Conservation (phyloP, 495 filamentous ascomycete species). For the Glarea lozoyensis region DNA sequence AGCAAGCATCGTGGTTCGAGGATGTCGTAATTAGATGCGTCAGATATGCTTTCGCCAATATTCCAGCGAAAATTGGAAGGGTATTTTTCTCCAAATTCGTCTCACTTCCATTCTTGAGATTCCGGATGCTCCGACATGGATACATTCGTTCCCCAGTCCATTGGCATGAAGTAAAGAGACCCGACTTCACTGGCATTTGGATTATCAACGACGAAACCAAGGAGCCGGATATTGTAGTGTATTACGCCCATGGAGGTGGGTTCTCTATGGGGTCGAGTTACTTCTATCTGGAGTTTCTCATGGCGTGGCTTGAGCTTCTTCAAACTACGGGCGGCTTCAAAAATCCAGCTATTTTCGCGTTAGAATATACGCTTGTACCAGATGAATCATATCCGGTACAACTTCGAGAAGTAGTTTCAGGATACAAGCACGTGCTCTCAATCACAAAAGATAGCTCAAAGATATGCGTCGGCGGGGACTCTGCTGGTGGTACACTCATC, state of each 20-base stretch:
- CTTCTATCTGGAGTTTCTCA: slow-evolving; percentile 75
- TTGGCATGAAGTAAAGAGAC: slow-evolving; percentile 50
- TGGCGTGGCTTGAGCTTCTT: slow-evolving; percentile 53
- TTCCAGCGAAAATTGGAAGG: slow-evolving; percentile 54
- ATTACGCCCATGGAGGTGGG: slow-evolving; percentile 69
- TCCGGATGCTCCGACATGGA: slow-evolving; percentile 65
- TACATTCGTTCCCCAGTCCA: slow-evolving; percentile 46
- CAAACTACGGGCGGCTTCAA: slow-evolving; percentile 42
- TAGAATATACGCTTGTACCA: slow-evolving; percentile 75
- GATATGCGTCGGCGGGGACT: slow-evolving; percentile 63
- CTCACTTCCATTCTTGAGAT: slow-evolving; percentile 60
- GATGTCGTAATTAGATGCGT: slow-evolving; percentile 66
- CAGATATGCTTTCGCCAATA: slow-evolving; percentile 63
- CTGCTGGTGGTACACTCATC: slow-evolving; percentile 62
- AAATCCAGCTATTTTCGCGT: slow-evolving; percentile 68
- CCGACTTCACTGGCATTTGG: slow-evolving; percentile 51
- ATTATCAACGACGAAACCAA: slow-evolving; percentile 39
- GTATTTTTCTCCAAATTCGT: slow-evolving; percentile 71
- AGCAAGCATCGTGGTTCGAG: slow-evolving; percentile 56
- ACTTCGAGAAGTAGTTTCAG: slow-evolving; percentile 51
- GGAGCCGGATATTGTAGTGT: slow-evolving; percentile 59
- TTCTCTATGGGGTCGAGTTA: slow-evolving; percentile 69
- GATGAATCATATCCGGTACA: slow-evolving; percentile 61
- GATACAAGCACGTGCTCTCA: slow-evolving; percentile 56
- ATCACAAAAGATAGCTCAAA: slow-evolving; percentile 39